A percentile compares a stretch with the other conserved stretches of the same genome.
phyloP scores from a whole-genome alignment of 257 asterid genomes.

The Solanum chmielewskii region DNA sequence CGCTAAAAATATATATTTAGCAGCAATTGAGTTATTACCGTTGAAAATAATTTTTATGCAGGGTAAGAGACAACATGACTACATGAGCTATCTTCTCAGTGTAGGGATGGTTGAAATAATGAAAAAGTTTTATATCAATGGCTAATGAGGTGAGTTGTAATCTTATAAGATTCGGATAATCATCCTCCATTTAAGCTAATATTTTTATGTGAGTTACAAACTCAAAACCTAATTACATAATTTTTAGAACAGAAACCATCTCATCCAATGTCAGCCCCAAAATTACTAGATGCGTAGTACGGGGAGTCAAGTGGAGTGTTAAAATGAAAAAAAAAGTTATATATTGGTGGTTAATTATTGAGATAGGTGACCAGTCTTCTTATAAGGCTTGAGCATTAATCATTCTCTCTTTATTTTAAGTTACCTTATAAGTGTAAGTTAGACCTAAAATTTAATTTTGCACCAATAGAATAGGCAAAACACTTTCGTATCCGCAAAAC shows the following conservation, averaged over 20 bases:
- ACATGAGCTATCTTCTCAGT: not conserved
- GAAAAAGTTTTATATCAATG: not conserved
- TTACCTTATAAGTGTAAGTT: too few relatives aligned
- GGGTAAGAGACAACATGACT: not conserved
- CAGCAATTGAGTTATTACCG: too few relatives aligned
- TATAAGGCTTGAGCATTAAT: not conserved
- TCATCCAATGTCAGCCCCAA: rapidly evolving
- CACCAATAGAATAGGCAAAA: not conserved
- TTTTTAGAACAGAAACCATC: too few relatives aligned
- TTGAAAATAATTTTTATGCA: too few relatives aligned
- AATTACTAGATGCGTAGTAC: not conserved
- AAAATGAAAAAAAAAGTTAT: too few relatives aligned
- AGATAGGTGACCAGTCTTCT: too few relatives aligned
- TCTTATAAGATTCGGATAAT: not conserved
- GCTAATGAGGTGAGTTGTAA: not conserved
- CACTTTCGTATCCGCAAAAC: not conserved
- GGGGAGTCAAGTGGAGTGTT: not conserved
- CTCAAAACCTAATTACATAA: not conserved
- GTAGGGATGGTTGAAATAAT: not conserved
- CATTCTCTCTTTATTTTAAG: too few relatives aligned
- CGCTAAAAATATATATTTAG: too few relatives aligned
- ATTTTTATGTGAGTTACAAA: not conserved
- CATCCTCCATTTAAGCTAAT: too few relatives aligned
- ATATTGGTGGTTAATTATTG: too few relatives aligned
- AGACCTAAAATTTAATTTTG: too few relatives aligned